phyloP scores from a whole-genome alignment of 768 basidiomycete species.

The Leucosporidium creatinivorum region DNA sequence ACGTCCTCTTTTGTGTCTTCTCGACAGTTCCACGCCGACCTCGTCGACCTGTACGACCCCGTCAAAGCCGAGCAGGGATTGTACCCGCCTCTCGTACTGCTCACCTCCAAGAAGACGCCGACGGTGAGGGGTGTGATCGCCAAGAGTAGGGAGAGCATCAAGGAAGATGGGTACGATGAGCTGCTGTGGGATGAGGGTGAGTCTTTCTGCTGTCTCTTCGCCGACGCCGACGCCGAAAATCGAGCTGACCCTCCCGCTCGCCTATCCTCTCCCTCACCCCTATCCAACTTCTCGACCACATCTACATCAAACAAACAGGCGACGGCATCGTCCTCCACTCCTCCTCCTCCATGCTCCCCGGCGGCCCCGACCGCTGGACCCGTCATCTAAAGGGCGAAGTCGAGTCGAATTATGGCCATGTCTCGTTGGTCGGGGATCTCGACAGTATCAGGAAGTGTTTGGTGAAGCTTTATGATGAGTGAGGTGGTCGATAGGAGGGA shows the following conservation, averaged over 20 bases:
- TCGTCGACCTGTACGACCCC: conserved; percentile 23
- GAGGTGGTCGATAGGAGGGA: background rate
- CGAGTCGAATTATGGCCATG: conserved; percentile 3
- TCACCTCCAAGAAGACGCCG: conserved; percentile 18
- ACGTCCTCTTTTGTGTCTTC: no score
- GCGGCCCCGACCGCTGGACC: background rate
- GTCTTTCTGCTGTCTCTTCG: no score
- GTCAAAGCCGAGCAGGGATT: conserved; percentile 3
- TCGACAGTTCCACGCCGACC: conserved; percentile 18
- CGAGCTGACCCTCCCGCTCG: no score
- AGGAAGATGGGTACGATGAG: conserved; percentile 19
- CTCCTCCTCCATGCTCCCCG: background rate
- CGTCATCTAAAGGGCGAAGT: background rate
- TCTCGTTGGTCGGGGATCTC: background rate
- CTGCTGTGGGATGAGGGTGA: no score
- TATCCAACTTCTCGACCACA: no score
- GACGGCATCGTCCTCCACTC: conserved; percentile 1
- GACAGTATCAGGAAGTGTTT: background rate
- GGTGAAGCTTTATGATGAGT: background rate
- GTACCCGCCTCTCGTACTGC: conserved; percentile 31
- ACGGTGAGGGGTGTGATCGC: conserved; percentile 31
- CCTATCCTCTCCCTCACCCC: no score
- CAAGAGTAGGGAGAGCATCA: conserved; percentile 11
- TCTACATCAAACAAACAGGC: no score
- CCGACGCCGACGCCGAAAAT: no score